These are phyloP conservation scores for Thermothielavioides terrestris DNA, from an alignment of 495 filamentous ascomycete genomes.

Conservation along the genomic window DNA sequence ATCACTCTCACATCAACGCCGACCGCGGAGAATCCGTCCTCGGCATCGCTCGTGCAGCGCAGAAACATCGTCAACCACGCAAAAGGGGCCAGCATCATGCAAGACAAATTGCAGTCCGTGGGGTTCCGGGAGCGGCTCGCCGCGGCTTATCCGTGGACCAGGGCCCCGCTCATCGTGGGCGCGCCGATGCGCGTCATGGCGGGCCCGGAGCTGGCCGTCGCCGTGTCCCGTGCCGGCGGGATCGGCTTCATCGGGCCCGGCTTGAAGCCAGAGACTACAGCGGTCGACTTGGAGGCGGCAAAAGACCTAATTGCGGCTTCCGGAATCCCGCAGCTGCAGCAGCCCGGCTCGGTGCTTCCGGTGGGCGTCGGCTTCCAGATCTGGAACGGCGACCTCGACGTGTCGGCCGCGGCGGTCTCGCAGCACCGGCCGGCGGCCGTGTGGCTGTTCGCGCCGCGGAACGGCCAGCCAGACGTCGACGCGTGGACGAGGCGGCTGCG, in stretches of 20 bases:
- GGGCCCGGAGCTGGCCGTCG: conserved; percentile 70
- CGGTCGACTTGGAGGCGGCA: conserved; percentile 74
- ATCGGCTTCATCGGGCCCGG: conserved; percentile 86
- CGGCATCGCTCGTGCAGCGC: not conserved
- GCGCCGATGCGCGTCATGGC: conserved; percentile 71
- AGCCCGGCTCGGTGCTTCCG: conserved; percentile 68
- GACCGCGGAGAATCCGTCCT: not conserved
- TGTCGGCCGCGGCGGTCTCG: conserved; percentile 35
- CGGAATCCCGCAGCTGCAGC: conserved; percentile 50
- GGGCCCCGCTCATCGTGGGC: conserved; percentile 51
- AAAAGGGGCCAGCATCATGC: not conserved
- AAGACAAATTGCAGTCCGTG: conserved; percentile 4
- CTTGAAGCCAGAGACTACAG: conserved; percentile 64
- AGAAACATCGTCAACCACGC: not conserved
- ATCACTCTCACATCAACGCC: not conserved
- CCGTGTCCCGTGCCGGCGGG: conserved; percentile 88
- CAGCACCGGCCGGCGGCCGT: conserved; percentile 51
- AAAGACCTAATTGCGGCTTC: conserved; percentile 41
- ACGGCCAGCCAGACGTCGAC: conserved; percentile 39
- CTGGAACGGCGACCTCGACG: conserved; percentile 63
- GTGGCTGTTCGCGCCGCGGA: conserved; percentile 60
- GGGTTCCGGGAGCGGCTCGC: not conserved
- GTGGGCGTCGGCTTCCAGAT: conserved; percentile 87
- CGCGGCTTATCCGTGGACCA: conserved; percentile 53
- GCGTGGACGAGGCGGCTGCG: conserved; percentile 48